phyloP scores from a whole-genome alignment of 2,329 filamentous ascomycete genomes.

The Ophiocordyceps polyrhachis-furcata region DNA sequence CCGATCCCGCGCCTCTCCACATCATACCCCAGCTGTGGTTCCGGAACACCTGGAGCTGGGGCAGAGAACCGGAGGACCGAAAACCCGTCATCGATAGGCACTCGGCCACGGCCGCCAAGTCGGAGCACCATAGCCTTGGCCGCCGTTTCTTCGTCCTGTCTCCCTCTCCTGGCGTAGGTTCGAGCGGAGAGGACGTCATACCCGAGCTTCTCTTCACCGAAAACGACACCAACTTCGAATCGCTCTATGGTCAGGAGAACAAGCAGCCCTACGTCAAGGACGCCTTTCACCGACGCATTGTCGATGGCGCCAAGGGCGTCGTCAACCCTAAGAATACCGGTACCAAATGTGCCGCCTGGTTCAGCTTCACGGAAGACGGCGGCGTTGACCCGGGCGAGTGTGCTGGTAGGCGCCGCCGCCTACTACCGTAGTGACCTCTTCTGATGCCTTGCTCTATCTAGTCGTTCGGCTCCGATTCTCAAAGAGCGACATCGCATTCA shows the following conservation, averaged over 20 bases:
- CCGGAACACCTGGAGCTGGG: conserved; percentile 95
- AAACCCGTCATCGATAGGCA: conserved; percentile 62
- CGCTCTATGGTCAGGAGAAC: conserved; percentile 63
- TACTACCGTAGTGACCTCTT: background rate
- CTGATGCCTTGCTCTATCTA: conserved; percentile 11
- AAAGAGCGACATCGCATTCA: conserved; percentile 52
- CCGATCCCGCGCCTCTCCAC: conserved; percentile 76
- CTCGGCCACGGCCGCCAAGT: conserved; percentile 49
- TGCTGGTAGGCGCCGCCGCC: conserved; percentile 38
- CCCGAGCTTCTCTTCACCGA: conserved; percentile 83
- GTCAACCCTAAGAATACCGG: conserved; percentile 65
- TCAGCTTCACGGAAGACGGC: conserved; percentile 72
- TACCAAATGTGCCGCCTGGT: conserved; percentile 86
- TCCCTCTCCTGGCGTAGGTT: conserved; percentile 71
- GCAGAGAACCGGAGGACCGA: conserved; percentile 51
- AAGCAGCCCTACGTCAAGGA: conserved; percentile 79
- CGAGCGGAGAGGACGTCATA: conserved; percentile 63
- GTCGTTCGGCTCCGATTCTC: conserved; percentile 87
- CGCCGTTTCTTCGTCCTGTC: conserved; percentile 71
- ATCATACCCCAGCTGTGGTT: conserved; percentile 95
- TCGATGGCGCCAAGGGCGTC: conserved; percentile 60
- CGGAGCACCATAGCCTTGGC: conserved; percentile 64
- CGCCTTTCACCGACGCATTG: conserved; percentile 78
- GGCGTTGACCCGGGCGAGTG: conserved; percentile 82
- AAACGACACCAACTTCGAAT: conserved; percentile 77